Percentiles rank a stretch among this genome's conserved stretches.
These are phyloP conservation scores for Lolium rigidum DNA, from an alignment of 176 grass and related monocot species.

Conservation along the genomic window DNA sequence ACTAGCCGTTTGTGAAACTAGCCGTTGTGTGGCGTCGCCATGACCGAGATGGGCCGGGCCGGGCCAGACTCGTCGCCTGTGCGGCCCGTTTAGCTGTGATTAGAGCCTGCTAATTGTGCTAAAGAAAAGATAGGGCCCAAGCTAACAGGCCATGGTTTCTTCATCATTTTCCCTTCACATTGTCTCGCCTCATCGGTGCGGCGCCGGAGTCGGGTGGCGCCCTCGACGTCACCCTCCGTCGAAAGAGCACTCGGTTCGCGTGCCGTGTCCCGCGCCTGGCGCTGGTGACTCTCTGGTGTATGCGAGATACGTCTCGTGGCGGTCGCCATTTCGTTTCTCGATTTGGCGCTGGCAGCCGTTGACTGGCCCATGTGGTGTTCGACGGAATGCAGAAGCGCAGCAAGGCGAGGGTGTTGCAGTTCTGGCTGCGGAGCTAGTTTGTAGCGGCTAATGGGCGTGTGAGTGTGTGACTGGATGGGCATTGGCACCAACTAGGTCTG, in stretches of 20 bases:
- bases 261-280: no score
- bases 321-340: not conserved
- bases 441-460: not conserved
- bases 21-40: conserved; percentile 30
- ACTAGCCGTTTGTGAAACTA: conserved; percentile 65
- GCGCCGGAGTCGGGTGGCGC: not conserved
- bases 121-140: not conserved
- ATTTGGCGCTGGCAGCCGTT: not conserved
- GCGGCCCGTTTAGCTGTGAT: not conserved
- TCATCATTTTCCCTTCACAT: not conserved
- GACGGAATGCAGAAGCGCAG: conserved; percentile 31
- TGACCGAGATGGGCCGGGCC: not conserved
- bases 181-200: not conserved
- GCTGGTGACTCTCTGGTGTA: no score
- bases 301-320: not conserved
- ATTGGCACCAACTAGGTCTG: not conserved
- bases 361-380: not conserved
- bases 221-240: no score
- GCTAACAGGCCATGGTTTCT: not conserved
- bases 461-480: not conserved
- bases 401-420: not conserved
- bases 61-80: not conserved
- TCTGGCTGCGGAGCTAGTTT: not conserved
- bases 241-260: no score
- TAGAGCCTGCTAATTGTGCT: not conserved